Evolutionary conservation across 768 basidiomycete genomes (phyloP), one percentile per base, ranked within the genome.

Genomic region (Leccinum uliginosum): DNA sequence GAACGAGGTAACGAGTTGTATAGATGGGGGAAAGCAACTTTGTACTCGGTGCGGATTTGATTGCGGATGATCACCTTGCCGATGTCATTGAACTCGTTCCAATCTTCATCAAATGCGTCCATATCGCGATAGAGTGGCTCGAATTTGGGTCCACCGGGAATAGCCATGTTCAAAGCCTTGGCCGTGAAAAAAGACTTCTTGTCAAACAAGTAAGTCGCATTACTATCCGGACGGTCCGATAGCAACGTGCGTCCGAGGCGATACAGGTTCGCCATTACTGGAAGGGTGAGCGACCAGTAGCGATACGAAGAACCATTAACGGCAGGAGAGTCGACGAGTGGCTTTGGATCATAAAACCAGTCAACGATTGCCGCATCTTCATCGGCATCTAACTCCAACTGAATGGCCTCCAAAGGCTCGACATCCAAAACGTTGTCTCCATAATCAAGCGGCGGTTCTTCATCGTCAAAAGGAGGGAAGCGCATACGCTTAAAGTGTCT

Each of bases 21-120:
- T 1, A 99, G 81, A 67, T 99, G 96, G 30, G 97, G 96, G 80
- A 98, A 98, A 3, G 95, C 96, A 51, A 99, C 94, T 72, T 96
- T 98, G 82, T 99, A 98, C 75, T 99, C 97, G 2, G 96, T 98
- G 47, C 97, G 84, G 61, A 98, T 96, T 72, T 97, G 93, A 69
- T 98, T 94, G 21, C 97, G 94, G 64, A 99, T 98, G 72, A 99
- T 96, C 67, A 99, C 90, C 74, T 99, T 99, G 77, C 97, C 95
- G 74, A 98, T 97, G 69, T 99, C 97, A 70, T 99, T 99, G 67
- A 99, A 99, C 71, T 97, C 94, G 72, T 97, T 97, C 94, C 94
- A 97, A 68, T 99, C 97, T 70, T 98, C 97, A 67, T 99, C 97
- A 63, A 93, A 98, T 12, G 88, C 80, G 67, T 98, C 97, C 87